These are phyloP conservation scores for Neonectria coccinea DNA, from an alignment of 2,329 filamentous ascomycete genomes.

Conservation along the genomic window DNA sequence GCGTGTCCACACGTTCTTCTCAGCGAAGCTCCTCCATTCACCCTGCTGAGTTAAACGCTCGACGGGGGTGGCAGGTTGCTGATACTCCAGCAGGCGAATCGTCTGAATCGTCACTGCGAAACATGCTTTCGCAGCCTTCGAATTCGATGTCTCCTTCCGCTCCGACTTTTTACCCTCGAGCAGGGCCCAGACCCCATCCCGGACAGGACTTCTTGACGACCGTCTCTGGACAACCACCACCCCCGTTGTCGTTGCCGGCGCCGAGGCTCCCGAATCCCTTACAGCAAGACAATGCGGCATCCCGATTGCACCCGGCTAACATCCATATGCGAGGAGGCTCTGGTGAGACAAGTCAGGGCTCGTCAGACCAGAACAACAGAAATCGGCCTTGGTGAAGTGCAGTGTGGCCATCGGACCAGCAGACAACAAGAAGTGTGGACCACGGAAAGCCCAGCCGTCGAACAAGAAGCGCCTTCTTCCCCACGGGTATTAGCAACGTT, in stretches of 20 bases:
- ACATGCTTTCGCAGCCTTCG: slow-evolving; percentile 14
- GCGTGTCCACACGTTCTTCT: slow-evolving; percentile 2
- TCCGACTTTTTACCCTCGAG: slow-evolving; percentile 29
- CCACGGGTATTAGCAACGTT: background rate
- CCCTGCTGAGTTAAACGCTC: background rate
- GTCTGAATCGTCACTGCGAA: slow-evolving; percentile 15
- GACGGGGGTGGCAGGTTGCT: slow-evolving; percentile 5
- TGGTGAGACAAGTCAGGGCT: slow-evolving; percentile 8
- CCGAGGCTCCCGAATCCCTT: slow-evolving; percentile 24
- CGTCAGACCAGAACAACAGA: slow-evolving; percentile 19
- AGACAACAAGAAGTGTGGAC: background rate
- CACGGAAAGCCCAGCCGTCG: background rate
- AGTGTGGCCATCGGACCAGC: background rate
- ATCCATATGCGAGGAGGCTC: background rate
- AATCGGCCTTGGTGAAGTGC: slow-evolving; percentile 33
- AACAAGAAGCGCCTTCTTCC: background rate
- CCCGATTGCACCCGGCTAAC: background rate
- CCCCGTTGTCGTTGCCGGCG: background rate
- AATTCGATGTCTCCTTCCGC: slow-evolving; percentile 30
- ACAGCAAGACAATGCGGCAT: slow-evolving; percentile 25
- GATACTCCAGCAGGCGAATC: slow-evolving; percentile 1
- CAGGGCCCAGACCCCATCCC: slow-evolving; percentile 2
- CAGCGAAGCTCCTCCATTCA: background rate
- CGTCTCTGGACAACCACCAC: slow-evolving; percentile 1
- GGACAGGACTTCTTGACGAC: slow-evolving; percentile 3